Conservation (phyloP, 768 basidiomycete genomes). For the Holtermanniella nyarrowii region DNA sequence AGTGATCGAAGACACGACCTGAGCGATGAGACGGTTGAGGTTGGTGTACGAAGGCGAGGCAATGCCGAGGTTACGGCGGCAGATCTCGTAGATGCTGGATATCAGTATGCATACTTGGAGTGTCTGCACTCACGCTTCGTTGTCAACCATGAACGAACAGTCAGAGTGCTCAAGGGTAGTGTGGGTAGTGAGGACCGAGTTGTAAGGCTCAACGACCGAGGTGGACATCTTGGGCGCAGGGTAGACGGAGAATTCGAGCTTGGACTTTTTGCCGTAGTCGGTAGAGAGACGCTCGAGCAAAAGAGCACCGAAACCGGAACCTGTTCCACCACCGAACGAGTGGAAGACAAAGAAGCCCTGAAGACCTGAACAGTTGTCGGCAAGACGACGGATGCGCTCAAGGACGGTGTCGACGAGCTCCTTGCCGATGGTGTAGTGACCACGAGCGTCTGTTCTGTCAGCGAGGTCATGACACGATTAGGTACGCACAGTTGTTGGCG, state of each 20-base stretch:
- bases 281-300: constrained; percentile 92
- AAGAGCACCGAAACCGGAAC: constrained; percentile 97
- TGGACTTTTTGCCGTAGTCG: constrained; percentile 99
- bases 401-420: constrained; percentile 94
- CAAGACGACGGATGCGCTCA: constrained; percentile 92
- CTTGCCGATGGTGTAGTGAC: constrained; percentile 98
- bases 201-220: constrained; percentile 98
- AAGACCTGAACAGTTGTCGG: constrained; percentile 94
- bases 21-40: constrained; percentile 91
- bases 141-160: constrained; percentile 99
- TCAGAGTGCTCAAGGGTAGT: constrained; percentile 99
- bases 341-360: constrained; percentile 99
- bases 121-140: constrained; percentile 54
- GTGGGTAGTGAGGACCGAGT: constrained; percentile 89
- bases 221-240: constrained; percentile 88
- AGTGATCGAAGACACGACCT: constrained; percentile 96
- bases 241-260: constrained; percentile 96
- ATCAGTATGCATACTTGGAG: background rate
- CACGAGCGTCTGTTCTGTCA: constrained; percentile 71
- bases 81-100: constrained; percentile 85
- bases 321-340: constrained; percentile 98
- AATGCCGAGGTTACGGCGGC: constrained; percentile 88
- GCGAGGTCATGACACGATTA: background rate
- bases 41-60: constrained; percentile 80
- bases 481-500: constrained; percentile 81